A percentile compares a stretch with the other conserved stretches of the same genome.
These are phyloP conservation scores for Diophrys sp. DNA, from an alignment of 73 alveolate species.

Conservation along the genomic window DNA sequence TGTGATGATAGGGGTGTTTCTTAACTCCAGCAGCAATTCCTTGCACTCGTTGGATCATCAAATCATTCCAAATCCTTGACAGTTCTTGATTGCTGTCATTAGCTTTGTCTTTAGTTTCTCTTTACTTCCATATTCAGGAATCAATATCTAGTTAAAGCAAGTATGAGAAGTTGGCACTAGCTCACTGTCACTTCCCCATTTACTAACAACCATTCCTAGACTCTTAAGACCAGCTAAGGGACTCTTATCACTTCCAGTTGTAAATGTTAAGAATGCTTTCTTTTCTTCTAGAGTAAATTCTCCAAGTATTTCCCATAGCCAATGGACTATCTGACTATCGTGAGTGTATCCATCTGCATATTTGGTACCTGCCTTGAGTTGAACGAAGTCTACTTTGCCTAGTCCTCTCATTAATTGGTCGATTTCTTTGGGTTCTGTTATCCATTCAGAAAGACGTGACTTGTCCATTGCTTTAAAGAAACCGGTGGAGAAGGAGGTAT, in stretches of 20 bases:
- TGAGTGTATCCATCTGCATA: slow-evolving; percentile 80
- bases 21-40: too few relatives aligned
- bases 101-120: slow-evolving; percentile 77
- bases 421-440: slow-evolving; percentile 74
- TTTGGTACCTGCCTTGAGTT: slow-evolving; percentile 62
- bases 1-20: too few relatives aligned
- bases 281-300: slow-evolving; percentile 73
- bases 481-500: slow-evolving; percentile 52
- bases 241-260: slow-evolving; percentile 91
- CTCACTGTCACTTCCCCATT: slow-evolving; percentile 51
- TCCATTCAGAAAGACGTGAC: slow-evolving; percentile 7
- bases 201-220: slow-evolving; percentile 27
- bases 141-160: slow-evolving; percentile 92
- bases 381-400: slow-evolving; percentile 72
- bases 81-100: slow-evolving; percentile 83
- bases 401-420: slow-evolving; percentile 87
- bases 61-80: slow-evolving; percentile 95
- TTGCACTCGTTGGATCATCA: neutral
- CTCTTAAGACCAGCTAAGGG: slow-evolving; percentile 84
- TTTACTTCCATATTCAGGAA: slow-evolving; percentile 88
- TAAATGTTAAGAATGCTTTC: slow-evolving; percentile 68
- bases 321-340: slow-evolving; percentile 59
- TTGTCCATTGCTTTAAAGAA: slow-evolving; percentile 63
- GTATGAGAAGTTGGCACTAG: slow-evolving; percentile 96
- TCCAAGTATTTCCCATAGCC: slow-evolving; percentile 79